Evolutionary conservation across 305 asterid genomes (phyloP).

Genomic region (Euphrasia arctica): DNA sequence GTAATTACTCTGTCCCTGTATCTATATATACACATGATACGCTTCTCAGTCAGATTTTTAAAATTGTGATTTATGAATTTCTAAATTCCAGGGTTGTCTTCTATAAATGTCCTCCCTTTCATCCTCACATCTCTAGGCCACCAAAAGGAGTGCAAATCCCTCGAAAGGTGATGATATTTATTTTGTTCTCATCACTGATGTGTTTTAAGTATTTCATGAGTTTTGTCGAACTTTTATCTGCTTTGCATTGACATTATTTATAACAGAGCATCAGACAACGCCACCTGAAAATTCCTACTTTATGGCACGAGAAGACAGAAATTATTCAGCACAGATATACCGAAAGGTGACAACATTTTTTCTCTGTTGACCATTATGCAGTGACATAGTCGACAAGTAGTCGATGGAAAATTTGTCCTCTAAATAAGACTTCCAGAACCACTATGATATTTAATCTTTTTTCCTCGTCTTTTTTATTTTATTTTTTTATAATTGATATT

Average conservation of each 20-base stretch:
- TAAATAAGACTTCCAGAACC: background rate
- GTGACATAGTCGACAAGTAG: slow-evolving; percentile 7
- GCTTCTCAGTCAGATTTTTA: slow-evolving; percentile 10
- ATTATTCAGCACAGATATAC: slow-evolving; percentile 18
- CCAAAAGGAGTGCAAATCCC: slow-evolving; percentile 48
- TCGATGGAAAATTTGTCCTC: background rate
- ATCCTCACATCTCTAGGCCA: slow-evolving; percentile 50
- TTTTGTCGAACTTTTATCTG: slow-evolving; percentile 9
- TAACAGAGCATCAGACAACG: slow-evolving; percentile 35
- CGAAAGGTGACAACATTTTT: slow-evolving; percentile 35
- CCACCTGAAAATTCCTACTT: slow-evolving; percentile 30
- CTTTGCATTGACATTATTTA: slow-evolving; percentile 19
- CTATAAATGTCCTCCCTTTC: slow-evolving; percentile 46
- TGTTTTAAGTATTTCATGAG: background rate
- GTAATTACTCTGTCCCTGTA: slow-evolving; percentile 26
- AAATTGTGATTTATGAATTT: slow-evolving; percentile 9
- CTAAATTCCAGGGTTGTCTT: slow-evolving; percentile 41
- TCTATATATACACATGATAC: background rate
- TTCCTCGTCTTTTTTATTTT: background rate
- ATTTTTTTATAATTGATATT: background rate
- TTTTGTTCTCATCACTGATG: background rate
- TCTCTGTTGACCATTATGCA: background rate
- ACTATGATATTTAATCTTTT: background rate
- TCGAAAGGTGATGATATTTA: slow-evolving; percentile 37
- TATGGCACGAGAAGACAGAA: slow-evolving; percentile 47